A percentile compares a stretch with the other conserved stretches of the same genome.
These are phyloP conservation scores for Blumeriella jaapii DNA, from an alignment of 2,329 filamentous ascomycete genomes.

Conservation along the genomic window DNA sequence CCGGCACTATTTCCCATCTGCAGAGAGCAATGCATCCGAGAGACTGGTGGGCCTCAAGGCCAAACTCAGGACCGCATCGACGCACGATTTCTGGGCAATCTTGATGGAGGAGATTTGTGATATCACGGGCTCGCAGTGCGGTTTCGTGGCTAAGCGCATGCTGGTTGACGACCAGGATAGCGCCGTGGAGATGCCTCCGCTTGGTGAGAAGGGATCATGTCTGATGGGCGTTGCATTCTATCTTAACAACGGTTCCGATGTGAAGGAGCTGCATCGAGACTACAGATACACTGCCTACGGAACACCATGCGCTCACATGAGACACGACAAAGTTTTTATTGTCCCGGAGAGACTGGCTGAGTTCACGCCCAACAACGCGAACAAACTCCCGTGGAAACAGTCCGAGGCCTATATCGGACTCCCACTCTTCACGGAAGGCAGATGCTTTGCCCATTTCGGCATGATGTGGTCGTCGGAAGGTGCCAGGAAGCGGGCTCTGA, in stretches of 20 bases:
- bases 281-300: slow-evolving; percentile 53
- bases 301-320: slow-evolving; percentile 56
- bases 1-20: slow-evolving; percentile 30
- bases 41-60: slow-evolving; percentile 47
- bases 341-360: slow-evolving; percentile 50
- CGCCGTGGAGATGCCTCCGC: slow-evolving; percentile 47
- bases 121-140: slow-evolving; percentile 53
- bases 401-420: slow-evolving; percentile 57
- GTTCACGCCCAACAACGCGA: slow-evolving; percentile 49
- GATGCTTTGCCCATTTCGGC: slow-evolving; percentile 60
- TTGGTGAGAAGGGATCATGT: slow-evolving; percentile 49
- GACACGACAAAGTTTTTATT: slow-evolving; percentile 58
- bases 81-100: slow-evolving; percentile 50
- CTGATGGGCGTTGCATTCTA: slow-evolving; percentile 56
- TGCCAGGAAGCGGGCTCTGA: slow-evolving; percentile 40
- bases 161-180: slow-evolving; percentile 45
- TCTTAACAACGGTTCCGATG: slow-evolving; percentile 46
- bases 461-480: slow-evolving; percentile 58
- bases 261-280: slow-evolving; percentile 42
- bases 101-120: slow-evolving; percentile 53
- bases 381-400: slow-evolving; percentile 40
- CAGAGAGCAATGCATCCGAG: slow-evolving; percentile 50
- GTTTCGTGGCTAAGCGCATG: slow-evolving; percentile 55
- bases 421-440: slow-evolving; percentile 52
- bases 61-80: slow-evolving; percentile 38